Base-by-base conservation (phyloP, 371 early-diverging fungal genomes). In the Mortierella sp. region DNA sequence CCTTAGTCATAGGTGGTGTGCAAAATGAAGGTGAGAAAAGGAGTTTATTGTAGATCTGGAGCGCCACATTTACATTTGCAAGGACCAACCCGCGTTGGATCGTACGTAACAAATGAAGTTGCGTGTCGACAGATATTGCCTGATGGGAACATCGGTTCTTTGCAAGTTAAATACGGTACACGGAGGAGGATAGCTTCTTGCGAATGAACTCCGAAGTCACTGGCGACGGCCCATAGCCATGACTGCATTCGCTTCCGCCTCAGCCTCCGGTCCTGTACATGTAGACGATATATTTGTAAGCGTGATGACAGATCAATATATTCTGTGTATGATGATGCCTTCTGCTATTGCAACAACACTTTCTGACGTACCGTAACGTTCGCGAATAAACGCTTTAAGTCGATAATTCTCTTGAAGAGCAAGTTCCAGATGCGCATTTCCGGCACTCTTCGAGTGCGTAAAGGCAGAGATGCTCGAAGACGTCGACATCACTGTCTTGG, bases 381-480 rank as follows among this genome's bases (percentile, higher is more conserved):
- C 62, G 14, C 70, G 70, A 6, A 69, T 69, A 24, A 62, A 69
- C 0, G 58, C 62, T 21, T 62, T 69, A 26, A 69, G 62, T 6
- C 62, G 56, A 12, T 30, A 39, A 14, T 62, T 69, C 48, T 69
- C 70, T 9, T 23, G 62, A 26, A 57, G 6, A 2, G 24, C 42
- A 2, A 15, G 47, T 1, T 52, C 49, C 6, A 57, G 56, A 28
- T 23, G 30, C 17, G 42, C 27, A 24, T 54, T 37, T 14, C 7
- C 23, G 0, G 28, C 12, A 12, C 26, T 19, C 21, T 39, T 34
- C 26, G 50, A 5, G n/a, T 23, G 14, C 3, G 60, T 42, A 3
- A 52, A 14, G 8, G 32, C 12, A 0, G 54, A 52, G 1, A 48
- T 53, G 9, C 21, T 54, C 17, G 67, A 54, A 2, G 67, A 52